Conservation (phyloP, 805 yeast species). For the Candida awuae region DNA sequence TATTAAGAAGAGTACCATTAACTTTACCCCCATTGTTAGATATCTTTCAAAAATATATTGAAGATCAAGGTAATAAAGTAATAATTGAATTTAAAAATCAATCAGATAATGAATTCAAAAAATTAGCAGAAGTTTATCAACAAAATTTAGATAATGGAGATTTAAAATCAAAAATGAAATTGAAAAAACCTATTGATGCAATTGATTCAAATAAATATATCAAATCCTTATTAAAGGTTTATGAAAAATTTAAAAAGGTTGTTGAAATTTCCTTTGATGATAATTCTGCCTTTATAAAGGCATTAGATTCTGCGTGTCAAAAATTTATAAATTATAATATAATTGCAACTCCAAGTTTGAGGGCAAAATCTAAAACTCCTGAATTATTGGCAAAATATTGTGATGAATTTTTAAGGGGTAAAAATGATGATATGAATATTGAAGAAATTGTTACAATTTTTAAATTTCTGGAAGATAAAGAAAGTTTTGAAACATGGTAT, state of each 20-base stretch:
- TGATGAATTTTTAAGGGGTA: slow-evolving; percentile 74
- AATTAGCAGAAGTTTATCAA: slow-evolving; percentile 1
- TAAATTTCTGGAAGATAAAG: slow-evolving; percentile 85
- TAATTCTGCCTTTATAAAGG: slow-evolving; percentile 72
- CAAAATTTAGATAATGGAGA: not conserved
- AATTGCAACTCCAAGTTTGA: slow-evolving; percentile 62
- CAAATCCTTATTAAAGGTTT: slow-evolving; percentile 63
- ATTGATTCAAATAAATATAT: slow-evolving; percentile 71
- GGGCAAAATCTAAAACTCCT: slow-evolving; percentile 71
- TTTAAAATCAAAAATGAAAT: slow-evolving; percentile 2
- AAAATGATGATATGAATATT: slow-evolving; percentile 66
- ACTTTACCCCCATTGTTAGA: slow-evolving; percentile 74
- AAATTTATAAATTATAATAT: slow-evolving; percentile 74
- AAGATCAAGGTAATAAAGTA: slow-evolving; percentile 51
- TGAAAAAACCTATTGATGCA: slow-evolving; percentile 7
- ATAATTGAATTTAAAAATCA: slow-evolving; percentile 45
- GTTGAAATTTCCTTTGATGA: slow-evolving; percentile 61
- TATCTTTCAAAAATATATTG: slow-evolving; percentile 65
- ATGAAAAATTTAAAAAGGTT: slow-evolving; percentile 56
- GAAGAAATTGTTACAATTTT: slow-evolving; percentile 83
- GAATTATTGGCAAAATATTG: slow-evolving; percentile 85
- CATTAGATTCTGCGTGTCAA: slow-evolving; percentile 84
- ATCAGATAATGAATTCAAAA: slow-evolving; percentile 14
- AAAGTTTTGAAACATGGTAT: slow-evolving; percentile 89
- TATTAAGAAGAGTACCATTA: slow-evolving; percentile 69